Evolutionary conservation across 1,139 yeast species (phyloP).

Genomic region (Suhomyces ambrosiae): DNA sequence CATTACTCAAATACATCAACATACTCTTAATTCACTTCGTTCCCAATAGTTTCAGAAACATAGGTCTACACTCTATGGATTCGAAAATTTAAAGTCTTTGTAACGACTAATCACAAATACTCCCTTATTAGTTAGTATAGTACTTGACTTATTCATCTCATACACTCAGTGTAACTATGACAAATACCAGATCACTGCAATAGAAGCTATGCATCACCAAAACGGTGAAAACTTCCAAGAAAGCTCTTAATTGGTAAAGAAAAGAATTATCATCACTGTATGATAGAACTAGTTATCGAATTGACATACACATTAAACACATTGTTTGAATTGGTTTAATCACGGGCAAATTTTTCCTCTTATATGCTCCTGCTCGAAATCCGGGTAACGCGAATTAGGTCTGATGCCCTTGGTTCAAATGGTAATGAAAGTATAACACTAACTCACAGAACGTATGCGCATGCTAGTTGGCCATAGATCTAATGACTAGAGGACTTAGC

Average conservation of each 20-base stretch:
- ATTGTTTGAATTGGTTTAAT: constrained; percentile 1
- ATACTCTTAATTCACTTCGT: too few relatives aligned
- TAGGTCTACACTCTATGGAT: background rate
- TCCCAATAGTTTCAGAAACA: too few relatives aligned
- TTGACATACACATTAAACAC: constrained; percentile 1
- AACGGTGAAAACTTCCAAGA: constrained; percentile 41
- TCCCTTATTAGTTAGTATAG: constrained; percentile 9
- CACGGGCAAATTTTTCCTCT: constrained; percentile 2
- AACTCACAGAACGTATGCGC: too few relatives aligned
- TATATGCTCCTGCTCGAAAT: constrained; percentile 4
- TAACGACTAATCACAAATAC: too few relatives aligned
- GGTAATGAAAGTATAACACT: too few relatives aligned
- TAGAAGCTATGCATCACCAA: constrained; percentile 41
- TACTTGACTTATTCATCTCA: constrained; percentile 7
- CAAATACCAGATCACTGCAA: constrained; percentile 54
- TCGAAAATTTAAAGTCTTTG: too few relatives aligned
- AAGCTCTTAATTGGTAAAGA: constrained; percentile 44
- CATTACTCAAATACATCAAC: too few relatives aligned
- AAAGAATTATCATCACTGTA: constrained; percentile 27
- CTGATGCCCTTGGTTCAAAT: too few relatives aligned
- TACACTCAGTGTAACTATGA: constrained; percentile 53
- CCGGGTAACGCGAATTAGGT: constrained; percentile 16
- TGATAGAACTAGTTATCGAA: constrained; percentile 6
- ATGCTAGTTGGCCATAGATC: too few relatives aligned
- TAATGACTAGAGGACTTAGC: too few relatives aligned